Conservation (phyloP, 192 early-diverging fungal genomes). For the Bifiguratus adelaidae region DNA sequence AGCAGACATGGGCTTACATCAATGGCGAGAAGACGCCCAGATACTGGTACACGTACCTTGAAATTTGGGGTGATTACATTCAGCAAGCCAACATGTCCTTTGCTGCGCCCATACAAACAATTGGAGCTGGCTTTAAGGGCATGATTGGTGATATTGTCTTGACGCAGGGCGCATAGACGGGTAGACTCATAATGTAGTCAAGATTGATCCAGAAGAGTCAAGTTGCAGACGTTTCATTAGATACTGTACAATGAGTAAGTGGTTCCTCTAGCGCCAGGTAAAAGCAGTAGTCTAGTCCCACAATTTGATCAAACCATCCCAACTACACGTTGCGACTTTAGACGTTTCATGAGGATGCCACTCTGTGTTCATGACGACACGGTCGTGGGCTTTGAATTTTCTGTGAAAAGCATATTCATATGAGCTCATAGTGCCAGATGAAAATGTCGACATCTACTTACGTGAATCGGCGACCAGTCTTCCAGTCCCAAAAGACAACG, state of each 20-base stretch:
- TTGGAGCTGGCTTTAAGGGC: not conserved
- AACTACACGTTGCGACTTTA: constrained; percentile 85
- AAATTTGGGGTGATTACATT: constrained; percentile 6
- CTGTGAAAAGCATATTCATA: constrained; percentile 2
- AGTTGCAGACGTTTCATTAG: too few species aligned
- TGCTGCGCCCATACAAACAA: constrained; percentile 1
- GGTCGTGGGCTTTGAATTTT: constrained; percentile 87
- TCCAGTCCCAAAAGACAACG: constrained; percentile 98
- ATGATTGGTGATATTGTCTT: not conserved
- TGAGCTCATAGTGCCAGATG: not conserved
- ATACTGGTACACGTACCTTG: constrained; percentile 4
- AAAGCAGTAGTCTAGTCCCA: too few species aligned
- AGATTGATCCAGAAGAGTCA: too few species aligned
- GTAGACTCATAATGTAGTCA: too few species aligned
- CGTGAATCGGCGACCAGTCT: constrained; percentile 72
- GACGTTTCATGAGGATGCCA: constrained; percentile 96
- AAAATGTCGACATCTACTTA: constrained; percentile 7
- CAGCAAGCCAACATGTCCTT: constrained; percentile 5
- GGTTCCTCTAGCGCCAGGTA: too few species aligned
- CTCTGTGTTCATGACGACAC: constrained; percentile 80
- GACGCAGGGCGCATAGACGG: not conserved
- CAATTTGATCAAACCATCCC: constrained; percentile 93
- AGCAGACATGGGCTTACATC: constrained; percentile 1
- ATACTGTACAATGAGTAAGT: too few species aligned
- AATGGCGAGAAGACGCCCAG: not conserved